Conservation (phyloP, 2,329 filamentous ascomycete genomes). For the Colletotrichum sp. region DNA sequence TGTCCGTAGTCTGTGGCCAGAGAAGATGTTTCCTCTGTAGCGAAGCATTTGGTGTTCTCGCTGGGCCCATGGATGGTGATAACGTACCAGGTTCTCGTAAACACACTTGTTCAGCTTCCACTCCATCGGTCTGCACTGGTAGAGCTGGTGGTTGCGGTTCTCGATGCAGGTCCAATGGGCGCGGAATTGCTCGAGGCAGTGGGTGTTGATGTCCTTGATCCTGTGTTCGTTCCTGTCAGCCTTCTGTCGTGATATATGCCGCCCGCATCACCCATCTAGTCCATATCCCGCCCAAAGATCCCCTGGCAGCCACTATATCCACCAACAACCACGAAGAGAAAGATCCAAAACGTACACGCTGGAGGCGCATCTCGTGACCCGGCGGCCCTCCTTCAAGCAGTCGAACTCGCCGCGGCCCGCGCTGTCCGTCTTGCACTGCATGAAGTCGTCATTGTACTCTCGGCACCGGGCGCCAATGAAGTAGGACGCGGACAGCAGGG, state of each 20-base stretch:
- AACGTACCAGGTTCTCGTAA: constrained; percentile 88
- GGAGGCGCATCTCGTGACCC: constrained; percentile 94
- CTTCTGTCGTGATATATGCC: neutral
- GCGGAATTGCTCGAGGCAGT: constrained; percentile 90
- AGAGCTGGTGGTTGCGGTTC: constrained; percentile 96
- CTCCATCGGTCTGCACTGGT: constrained; percentile 90
- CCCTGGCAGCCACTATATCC: neutral
- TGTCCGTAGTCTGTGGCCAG: rapidly evolving
- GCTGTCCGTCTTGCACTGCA: constrained; percentile 98
- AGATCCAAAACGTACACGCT: constrained; percentile 79
- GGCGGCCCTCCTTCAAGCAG: constrained; percentile 94
- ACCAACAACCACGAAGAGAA: neutral
- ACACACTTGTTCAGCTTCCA: constrained; percentile 94
- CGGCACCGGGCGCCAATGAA: constrained; percentile 97
- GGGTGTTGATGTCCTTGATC: constrained; percentile 93
- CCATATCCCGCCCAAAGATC: neutral
- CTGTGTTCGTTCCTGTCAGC: constrained; percentile 47
- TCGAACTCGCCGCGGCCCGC: constrained; percentile 90
- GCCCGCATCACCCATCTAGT: neutral
- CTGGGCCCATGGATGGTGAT: neutral
- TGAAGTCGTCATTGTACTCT: constrained; percentile 98
- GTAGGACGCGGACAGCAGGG: constrained; percentile 88
- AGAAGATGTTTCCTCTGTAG: neutral
- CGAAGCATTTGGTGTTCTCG: neutral
- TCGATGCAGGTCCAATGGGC: constrained; percentile 96